phyloP scores from a whole-genome alignment of 257 asterid species.

The Salvia miltiorrhiza region DNA sequence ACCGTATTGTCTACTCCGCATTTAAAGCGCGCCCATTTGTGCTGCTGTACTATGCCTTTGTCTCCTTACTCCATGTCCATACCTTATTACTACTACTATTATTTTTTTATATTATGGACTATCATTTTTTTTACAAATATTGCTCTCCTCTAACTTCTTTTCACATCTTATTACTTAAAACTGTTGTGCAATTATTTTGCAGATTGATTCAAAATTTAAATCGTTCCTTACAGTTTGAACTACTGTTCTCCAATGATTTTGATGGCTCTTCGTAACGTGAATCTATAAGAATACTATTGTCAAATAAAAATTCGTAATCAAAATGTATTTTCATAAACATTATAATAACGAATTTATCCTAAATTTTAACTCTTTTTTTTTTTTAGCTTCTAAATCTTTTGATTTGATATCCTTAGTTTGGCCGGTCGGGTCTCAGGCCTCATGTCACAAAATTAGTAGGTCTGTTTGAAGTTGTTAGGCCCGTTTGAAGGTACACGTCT shows the following conservation, averaged over 20 bases:
- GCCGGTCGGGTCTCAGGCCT: background rate
- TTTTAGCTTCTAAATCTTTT: too few species aligned
- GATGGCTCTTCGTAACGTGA: background rate
- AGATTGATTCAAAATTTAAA: background rate
- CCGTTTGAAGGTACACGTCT: background rate
- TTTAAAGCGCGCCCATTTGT: constrained; percentile 68
- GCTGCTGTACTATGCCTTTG: background rate
- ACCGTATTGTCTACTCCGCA: constrained; percentile 78
- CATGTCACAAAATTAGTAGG: background rate
- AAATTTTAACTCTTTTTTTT: too few species aligned
- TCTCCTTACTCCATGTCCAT: background rate
- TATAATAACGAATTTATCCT: too few species aligned
- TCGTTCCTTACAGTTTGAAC: too few species aligned
- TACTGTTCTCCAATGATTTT: background rate
- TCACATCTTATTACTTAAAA: too few species aligned
- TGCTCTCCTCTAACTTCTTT: background rate
- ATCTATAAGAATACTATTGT: too few species aligned
- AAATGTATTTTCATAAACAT: background rate
- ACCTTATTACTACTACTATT: background rate
- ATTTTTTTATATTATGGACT: too few species aligned
- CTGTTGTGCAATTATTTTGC: too few species aligned
- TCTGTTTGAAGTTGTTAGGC: background rate
- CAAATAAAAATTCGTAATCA: background rate
- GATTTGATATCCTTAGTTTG: too few species aligned
- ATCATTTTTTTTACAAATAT: background rate